Base-by-base conservation (phyloP, 2,329 filamentous ascomycete genomes). In the Didymella pomorum region DNA sequence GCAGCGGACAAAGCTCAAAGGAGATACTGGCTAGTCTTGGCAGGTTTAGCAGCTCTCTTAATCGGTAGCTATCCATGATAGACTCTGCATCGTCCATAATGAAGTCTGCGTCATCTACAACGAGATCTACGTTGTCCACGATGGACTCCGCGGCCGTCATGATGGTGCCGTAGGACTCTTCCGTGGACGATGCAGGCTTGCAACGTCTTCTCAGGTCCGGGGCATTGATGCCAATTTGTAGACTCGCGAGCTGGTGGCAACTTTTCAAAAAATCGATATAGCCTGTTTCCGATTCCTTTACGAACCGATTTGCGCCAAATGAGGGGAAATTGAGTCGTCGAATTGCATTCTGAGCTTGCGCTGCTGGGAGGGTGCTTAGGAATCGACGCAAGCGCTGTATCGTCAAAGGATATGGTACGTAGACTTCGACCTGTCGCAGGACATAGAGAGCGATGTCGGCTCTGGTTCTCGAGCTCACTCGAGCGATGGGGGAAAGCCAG, bases 291-390 rank as follows among this genome's bases (percentile, higher is more conserved):
- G 14, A 35, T 16, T 16, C 31, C 2, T 35, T 35, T 14, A 16
- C 10, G 6, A 33, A n/a, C n/a, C 18, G 18, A 7, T 26, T n/a
- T 18, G 43, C 43, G 4, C 26, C 43, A 18, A 46, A 46, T 20
- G 43, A 46, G 6, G 43, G 43, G 26, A 46, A 46, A 6, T 31
- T 46, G n/a, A 46, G n/a, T 21, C 18, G 20, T 46, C 43, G n/a
- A 31, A 46, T 21, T 11, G 43, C 43, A 16, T 7, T n/a, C 11
- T 46, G 43, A 2, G 26, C 43, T 11, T 46, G 43, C 18, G 9
- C 9, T 8, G 16, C 26, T 14, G 43, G 43, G 8, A 46, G 21
- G 9, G 26, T 33, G 2, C 4, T 7, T 4, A 46, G 12, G 9
- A 21, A 31, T 9, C 11, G 14, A 21, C 21, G 43, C 26, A 46